phyloP scores from a whole-genome alignment of 1,284 basidiomycete genomes.

The Leccinum pallidistipes region DNA sequence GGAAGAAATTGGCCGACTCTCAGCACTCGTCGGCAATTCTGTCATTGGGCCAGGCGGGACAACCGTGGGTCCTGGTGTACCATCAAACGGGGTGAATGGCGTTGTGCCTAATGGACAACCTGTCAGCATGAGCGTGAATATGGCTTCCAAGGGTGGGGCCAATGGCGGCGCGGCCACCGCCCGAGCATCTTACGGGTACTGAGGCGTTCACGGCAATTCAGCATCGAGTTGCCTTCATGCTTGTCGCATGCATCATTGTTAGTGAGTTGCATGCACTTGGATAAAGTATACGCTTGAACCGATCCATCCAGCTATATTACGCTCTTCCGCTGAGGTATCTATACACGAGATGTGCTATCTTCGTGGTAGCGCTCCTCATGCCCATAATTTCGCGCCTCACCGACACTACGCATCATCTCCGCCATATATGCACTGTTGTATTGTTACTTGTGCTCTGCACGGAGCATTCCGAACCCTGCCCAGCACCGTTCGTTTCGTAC shows the following conservation, averaged over 20 bases:
- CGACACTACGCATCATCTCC: constrained; percentile 11
- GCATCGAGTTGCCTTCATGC: constrained; percentile 5
- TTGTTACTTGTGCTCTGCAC: constrained; percentile 14
- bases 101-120: constrained; percentile 37
- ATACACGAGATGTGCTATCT: constrained; percentile 21
- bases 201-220: constrained; percentile 11
- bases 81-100: constrained; percentile 28
- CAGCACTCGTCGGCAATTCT: constrained; percentile 63
- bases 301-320: constrained; percentile 19
- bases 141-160: constrained; percentile 36
- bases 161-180: constrained; percentile 20
- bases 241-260: constrained; percentile 12
- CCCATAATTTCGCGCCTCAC: constrained; percentile 18
- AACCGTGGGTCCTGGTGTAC: constrained; percentile 29
- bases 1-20: constrained; percentile 78
- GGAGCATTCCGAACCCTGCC: constrained; percentile 2
- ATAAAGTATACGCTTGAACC: background rate
- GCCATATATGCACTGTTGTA: constrained; percentile 10
- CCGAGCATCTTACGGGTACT: constrained; percentile 37
- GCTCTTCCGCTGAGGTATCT: constrained; percentile 17
- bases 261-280: constrained; percentile 15
- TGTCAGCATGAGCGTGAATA: constrained; percentile 46
- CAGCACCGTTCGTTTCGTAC: constrained; percentile 4
- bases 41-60: constrained; percentile 46
- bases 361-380: constrained; percentile 20